Evolutionary conservation across 371 early-diverging fungal genomes (phyloP), one percentile per base, ranked within the genome.

Genomic region (Mortierella sp.): DNA sequence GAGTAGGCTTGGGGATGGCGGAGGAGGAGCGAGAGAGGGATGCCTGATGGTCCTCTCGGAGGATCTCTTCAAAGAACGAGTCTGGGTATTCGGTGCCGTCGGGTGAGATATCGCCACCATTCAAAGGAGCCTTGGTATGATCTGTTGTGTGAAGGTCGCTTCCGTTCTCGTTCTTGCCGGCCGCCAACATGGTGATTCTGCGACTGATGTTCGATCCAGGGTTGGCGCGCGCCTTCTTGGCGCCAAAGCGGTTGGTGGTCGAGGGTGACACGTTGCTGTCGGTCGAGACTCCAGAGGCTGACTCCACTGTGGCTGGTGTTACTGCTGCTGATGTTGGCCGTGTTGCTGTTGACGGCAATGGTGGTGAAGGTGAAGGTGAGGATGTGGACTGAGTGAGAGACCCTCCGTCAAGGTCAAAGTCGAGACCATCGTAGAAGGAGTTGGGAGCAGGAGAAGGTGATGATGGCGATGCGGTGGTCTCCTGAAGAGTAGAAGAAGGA

Each of bases 161-260:
- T 18, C 77, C 77, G 70, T 85, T 85, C 77, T 85, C 86, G 72
- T 75, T 85, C 77, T 81, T 78, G 56, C 86, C 86, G 12, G 78
- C 71, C 1, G 82, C 86, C 65, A 85, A 51, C 79, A 79, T 77
- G 32, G 71, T 76, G 72, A 85, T 81, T 51, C 80, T 73, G 41
- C 82, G 82, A 32, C 77, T 71, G 75, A 85, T 79, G 68, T 76
- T 85, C 70, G 86, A 81, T 8, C 78, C 81, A 27, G 84, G 75
- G 74, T 70, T 77, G 56, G 29, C 60, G 6, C 85, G 78, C 41
- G 73, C 72, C 72, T 85, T 81, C 68, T 75, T 74, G 41, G 84
- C 16, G 48, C 84, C 84, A 49, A 80, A 80, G 70, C 49, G 74
- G 32, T 41, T 75, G 5, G 78, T 75, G 18, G 63, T 76, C 18